These are phyloP conservation scores for Pichia sp. DNA, from an alignment of 1,139 yeast genomes.

Conservation along the genomic window DNA sequence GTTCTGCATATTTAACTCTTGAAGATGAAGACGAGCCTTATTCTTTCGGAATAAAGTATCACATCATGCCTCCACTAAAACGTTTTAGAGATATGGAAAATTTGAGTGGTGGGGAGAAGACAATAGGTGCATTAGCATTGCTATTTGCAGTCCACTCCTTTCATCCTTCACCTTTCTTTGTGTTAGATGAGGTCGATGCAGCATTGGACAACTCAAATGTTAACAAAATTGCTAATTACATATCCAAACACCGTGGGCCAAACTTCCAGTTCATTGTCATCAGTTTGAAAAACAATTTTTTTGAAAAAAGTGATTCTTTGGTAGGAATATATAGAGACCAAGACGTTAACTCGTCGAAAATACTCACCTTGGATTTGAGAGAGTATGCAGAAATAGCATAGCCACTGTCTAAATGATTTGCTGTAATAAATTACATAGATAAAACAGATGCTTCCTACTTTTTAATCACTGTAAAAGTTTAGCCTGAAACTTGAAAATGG, in stretches of 20 bases:
- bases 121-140: constrained; percentile 92
- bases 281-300: constrained; percentile 80
- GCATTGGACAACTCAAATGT: constrained; percentile 92
- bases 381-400: constrained; percentile 43
- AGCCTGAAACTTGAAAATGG: not conserved
- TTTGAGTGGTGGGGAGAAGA: constrained; percentile 94
- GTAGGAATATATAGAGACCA: constrained; percentile 94
- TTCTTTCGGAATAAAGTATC: constrained; percentile 76
- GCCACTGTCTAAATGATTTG: constrained; percentile 4
- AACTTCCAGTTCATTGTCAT: constrained; percentile 90
- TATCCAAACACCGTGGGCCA: constrained; percentile 70
- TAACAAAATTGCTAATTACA: constrained; percentile 76
- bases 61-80: constrained; percentile 96
- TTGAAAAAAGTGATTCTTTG: constrained; percentile 78
- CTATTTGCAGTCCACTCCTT: constrained; percentile 86
- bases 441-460: no score
- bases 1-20: constrained; percentile 82
- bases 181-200: constrained; percentile 94
- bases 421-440: not conserved
- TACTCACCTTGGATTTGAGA: constrained; percentile 69
- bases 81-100: constrained; percentile 91
- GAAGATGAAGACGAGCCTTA: constrained; percentile 93
- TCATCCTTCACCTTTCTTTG: constrained; percentile 94
- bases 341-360: constrained; percentile 66
- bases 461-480: no score